Conservation (phyloP, 768 basidiomycete genomes). For the Pulveroboletus sp. region DNA sequence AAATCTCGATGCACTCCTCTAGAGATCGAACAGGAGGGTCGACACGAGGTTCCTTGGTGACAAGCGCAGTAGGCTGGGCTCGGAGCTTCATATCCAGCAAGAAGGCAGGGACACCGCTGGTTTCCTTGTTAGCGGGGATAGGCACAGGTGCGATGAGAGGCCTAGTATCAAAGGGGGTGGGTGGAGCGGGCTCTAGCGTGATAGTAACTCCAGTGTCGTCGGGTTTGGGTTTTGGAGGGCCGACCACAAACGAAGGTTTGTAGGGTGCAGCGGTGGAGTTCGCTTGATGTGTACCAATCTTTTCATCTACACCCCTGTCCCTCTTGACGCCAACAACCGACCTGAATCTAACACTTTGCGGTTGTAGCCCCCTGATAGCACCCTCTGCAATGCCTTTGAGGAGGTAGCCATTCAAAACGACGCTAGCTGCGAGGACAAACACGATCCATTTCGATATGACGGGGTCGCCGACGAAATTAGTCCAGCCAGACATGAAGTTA, state of each 20-base stretch:
- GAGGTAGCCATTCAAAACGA: slow-evolving; percentile 88
- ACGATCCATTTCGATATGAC: slow-evolving; percentile 95
- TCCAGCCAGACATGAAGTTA: slow-evolving; percentile 88
- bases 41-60: slow-evolving; percentile 11
- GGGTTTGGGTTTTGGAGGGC: slow-evolving; percentile 15
- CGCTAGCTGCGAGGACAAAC: slow-evolving; percentile 75
- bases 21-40: slow-evolving; percentile 44
- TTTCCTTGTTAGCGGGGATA: slow-evolving; percentile 16
- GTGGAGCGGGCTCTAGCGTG: slow-evolving; percentile 15
- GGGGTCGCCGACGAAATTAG: slow-evolving; percentile 87
- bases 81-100: slow-evolving; percentile 33
- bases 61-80: slow-evolving; percentile 16
- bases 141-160: slow-evolving; percentile 26
- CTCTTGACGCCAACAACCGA: slow-evolving; percentile 22
- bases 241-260: slow-evolving; percentile 25
- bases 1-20: slow-evolving; percentile 75
- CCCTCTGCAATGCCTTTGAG: slow-evolving; percentile 79
- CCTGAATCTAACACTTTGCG: slow-evolving; percentile 26
- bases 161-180: slow-evolving; percentile 9
- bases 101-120: slow-evolving; percentile 24
- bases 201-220: slow-evolving; percentile 15
- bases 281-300: slow-evolving; percentile 15
- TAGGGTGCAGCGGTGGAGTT: slow-evolving; percentile 9
- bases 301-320: slow-evolving; percentile 19
- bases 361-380: slow-evolving; percentile 30